phyloP scores from a whole-genome alignment of 805 yeast species.

The Kuraishia piskuri region DNA sequence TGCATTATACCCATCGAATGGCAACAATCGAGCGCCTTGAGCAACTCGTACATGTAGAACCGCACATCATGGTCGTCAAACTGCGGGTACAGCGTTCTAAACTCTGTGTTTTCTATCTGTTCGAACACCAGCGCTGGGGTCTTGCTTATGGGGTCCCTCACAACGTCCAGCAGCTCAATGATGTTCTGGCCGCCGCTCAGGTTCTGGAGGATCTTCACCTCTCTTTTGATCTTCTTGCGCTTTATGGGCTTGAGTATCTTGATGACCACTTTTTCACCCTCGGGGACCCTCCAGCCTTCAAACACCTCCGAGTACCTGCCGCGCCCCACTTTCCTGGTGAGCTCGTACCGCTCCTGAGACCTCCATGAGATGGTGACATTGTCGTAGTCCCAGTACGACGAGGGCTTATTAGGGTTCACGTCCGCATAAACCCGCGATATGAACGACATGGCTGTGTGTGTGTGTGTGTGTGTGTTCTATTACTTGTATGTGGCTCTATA shows the following conservation, averaged over 20 bases:
- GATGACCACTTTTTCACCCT: conserved; percentile 63
- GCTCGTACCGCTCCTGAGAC: conserved; percentile 44
- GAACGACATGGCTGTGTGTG: background rate
- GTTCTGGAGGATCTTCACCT: conserved; percentile 80
- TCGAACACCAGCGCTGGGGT: conserved; percentile 88
- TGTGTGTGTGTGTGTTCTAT: too few relatives aligned
- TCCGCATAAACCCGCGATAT: conserved; percentile 59
- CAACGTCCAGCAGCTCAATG: conserved; percentile 69
- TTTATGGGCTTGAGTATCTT: conserved; percentile 91
- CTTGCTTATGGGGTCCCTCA: conserved; percentile 68
- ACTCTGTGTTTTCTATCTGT: conserved; percentile 74
- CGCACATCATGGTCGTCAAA: conserved; percentile 70
- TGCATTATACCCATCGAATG: conserved; percentile 96
- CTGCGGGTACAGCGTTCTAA: conserved; percentile 72
- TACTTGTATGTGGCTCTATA: too few relatives aligned
- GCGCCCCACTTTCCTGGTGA: conserved; percentile 76
- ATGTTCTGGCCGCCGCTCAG: conserved; percentile 81
- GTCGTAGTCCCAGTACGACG: conserved; percentile 83
- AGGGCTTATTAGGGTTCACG: conserved; percentile 58
- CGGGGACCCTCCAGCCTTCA: conserved; percentile 65
- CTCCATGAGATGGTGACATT: conserved; percentile 58
- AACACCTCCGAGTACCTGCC: conserved; percentile 96
- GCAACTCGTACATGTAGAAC: conserved; percentile 71
- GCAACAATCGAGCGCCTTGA: conserved; percentile 79
- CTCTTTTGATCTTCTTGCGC: conserved; percentile 84